These are phyloP conservation scores for Blastocrithidia nonstop DNA, from an alignment of 208 protist genomes.

Conservation along the genomic window DNA sequence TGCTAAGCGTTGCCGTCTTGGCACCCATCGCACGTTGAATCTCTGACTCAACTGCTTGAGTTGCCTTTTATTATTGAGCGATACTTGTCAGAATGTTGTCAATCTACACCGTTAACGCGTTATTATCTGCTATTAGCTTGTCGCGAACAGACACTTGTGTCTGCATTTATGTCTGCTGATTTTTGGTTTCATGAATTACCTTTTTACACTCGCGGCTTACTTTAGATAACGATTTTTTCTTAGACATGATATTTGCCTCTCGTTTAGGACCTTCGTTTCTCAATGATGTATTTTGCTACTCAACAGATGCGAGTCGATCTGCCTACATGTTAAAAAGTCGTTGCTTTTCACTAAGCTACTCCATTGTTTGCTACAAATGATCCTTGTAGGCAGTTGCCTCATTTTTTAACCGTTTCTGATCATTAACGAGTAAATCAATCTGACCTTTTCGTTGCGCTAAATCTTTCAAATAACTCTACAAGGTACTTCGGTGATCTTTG, in stretches of 20 bases:
- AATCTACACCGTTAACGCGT: constrained; percentile 28
- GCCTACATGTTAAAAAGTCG: constrained; percentile 54
- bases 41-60: constrained; percentile 39
- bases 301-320: constrained; percentile 55
- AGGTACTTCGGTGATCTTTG: constrained; percentile 60
- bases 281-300: constrained; percentile 69
- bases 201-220: constrained; percentile 12
- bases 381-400: constrained; percentile 20
- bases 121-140: constrained; percentile 23
- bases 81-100: constrained; percentile 40
- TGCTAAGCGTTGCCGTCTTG: constrained; percentile 45
- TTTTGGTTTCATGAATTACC: constrained; percentile 22
- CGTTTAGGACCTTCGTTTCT: constrained; percentile 71
- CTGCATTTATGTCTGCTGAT: constrained; percentile 43
- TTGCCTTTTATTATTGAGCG: constrained; percentile 34
- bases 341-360: constrained; percentile 62
- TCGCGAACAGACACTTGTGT: constrained; percentile 31
- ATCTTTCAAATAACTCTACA: constrained; percentile 34
- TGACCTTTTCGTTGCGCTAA: constrained; percentile 20
- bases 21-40: constrained; percentile 38
- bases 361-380: constrained; percentile 12
- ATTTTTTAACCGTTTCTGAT: constrained; percentile 23
- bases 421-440: constrained; percentile 17
- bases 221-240: constrained; percentile 48
- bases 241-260: constrained; percentile 49